phyloP scores from a whole-genome alignment of 2,329 filamentous ascomycete species.

The Aspergillus tubingensis region DNA sequence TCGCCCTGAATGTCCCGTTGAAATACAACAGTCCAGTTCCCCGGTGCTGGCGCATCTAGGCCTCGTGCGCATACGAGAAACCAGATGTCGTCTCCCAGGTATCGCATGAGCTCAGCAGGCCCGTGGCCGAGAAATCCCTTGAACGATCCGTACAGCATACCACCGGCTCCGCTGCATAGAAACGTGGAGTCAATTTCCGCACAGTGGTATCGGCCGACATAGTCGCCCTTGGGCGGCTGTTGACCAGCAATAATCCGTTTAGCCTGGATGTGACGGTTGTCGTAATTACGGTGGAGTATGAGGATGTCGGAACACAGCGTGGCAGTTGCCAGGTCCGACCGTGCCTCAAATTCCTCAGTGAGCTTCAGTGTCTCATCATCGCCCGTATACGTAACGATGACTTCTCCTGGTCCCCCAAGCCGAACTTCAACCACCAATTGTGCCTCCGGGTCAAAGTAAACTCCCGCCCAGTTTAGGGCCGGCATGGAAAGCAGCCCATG shows the following conservation, averaged over 20 bases:
- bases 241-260: constrained; percentile 22
- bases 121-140: constrained; percentile 47
- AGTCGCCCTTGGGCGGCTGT: constrained; percentile 8
- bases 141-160: constrained; percentile 47
- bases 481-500: constrained; percentile 12
- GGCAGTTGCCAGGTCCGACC: neutral
- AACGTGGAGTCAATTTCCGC: constrained; percentile 43
- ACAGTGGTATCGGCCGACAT: constrained; percentile 38
- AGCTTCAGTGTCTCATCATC: constrained; percentile 18
- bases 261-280: constrained; percentile 33
- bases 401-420: constrained; percentile 26
- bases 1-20: constrained; percentile 25
- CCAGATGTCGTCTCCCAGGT: constrained; percentile 46
- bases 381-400: constrained; percentile 31
- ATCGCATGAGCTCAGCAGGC: constrained; percentile 39
- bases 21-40: constrained; percentile 48
- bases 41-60: constrained; percentile 46
- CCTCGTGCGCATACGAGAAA: constrained; percentile 41
- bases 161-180: constrained; percentile 35
- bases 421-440: constrained; percentile 34
- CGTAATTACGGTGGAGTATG: constrained; percentile 24
- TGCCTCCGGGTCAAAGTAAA: constrained; percentile 43
- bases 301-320: neutral
- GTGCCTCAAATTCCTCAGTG: neutral
- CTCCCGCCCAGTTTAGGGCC: constrained; percentile 34